Conservation (phyloP, 768 basidiomycete genomes). For the Tephrocybe sp. region DNA sequence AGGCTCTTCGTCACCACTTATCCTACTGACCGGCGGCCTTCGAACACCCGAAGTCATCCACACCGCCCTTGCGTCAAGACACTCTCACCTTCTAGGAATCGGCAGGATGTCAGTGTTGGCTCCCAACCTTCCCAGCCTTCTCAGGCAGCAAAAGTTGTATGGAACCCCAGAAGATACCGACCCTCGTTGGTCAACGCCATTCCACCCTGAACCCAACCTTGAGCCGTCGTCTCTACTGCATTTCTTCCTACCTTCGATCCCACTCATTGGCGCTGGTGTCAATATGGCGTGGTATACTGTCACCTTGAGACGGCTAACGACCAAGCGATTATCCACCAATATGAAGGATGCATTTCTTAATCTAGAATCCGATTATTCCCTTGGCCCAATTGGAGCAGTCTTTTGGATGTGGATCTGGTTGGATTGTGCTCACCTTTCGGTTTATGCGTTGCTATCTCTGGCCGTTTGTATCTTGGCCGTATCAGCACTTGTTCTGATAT, state of each 20-base stretch:
- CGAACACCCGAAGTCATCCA: slow-evolving; percentile 54
- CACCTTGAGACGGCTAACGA: slow-evolving; percentile 51
- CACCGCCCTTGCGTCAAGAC: slow-evolving; percentile 46
- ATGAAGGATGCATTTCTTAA: not conserved
- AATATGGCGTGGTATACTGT: slow-evolving; percentile 67
- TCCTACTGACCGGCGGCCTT: slow-evolving; percentile 83
- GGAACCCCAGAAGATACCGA: slow-evolving; percentile 3
- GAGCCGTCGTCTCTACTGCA: slow-evolving; percentile 24
- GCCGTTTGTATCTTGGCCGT: not conserved
- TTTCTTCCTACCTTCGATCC: slow-evolving; percentile 41
- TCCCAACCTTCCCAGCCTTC: slow-evolving; percentile 56
- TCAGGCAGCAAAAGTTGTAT: slow-evolving; percentile 20
- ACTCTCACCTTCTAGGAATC: slow-evolving; percentile 76
- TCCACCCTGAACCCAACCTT: slow-evolving; percentile 37
- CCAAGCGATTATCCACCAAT: not conserved
- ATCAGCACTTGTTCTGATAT: not conserved
- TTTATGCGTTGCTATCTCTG: not conserved
- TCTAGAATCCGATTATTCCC: slow-evolving; percentile 21
- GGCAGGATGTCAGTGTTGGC: slow-evolving; percentile 63
- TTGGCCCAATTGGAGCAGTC: slow-evolving; percentile 36
- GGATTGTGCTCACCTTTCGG: not conserved
- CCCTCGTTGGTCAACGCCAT: slow-evolving; percentile 28
- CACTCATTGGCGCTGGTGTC: slow-evolving; percentile 63
- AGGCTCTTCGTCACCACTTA: slow-evolving; percentile 43
- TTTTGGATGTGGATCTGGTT: slow-evolving; percentile 50